These are phyloP conservation scores for Aphanoascus verrucosus DNA, from an alignment of 2,329 filamentous ascomycete genomes.

Conservation along the genomic window DNA sequence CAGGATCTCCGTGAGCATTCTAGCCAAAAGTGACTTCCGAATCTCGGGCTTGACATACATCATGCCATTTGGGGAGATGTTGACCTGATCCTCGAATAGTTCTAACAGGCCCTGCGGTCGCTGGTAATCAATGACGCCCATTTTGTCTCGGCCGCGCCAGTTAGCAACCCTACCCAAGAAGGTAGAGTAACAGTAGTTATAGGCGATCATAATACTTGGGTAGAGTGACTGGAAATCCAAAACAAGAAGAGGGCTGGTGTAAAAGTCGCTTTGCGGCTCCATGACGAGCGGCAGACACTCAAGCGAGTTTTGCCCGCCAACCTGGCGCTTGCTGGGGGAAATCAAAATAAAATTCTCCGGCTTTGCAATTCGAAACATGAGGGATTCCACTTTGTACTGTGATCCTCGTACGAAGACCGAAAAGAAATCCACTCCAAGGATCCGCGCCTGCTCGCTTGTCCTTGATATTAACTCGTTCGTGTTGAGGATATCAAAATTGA, in stretches of 20 bases:
- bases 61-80: conserved; percentile 90
- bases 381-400: conserved; percentile 96
- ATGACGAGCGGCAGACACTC: conserved; percentile 93
- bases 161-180: conserved; percentile 75
- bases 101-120: conserved; percentile 64
- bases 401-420: conserved; percentile 90
- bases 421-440: conserved; percentile 92
- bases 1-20: conserved; percentile 92
- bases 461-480: conserved; percentile 77
- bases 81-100: conserved; percentile 73
- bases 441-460: conserved; percentile 85
- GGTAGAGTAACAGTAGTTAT: conserved; percentile 98
- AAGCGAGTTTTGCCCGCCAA: conserved; percentile 84
- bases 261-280: conserved; percentile 93
- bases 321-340: conserved; percentile 82
- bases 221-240: conserved; percentile 95
- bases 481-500: conserved; percentile 85
- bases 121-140: conserved; percentile 84
- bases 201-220: conserved; percentile 96
- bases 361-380: conserved; percentile 98
- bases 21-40: conserved; percentile 80
- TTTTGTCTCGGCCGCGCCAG: conserved; percentile 87
- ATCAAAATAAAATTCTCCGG: conserved; percentile 87
- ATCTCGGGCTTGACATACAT: conserved; percentile 83
- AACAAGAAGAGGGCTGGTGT: conserved; percentile 77